Evolutionary conservation across 75 land plant genomes (phyloP).

Genomic region (Isoetes taiwanensis): DNA sequence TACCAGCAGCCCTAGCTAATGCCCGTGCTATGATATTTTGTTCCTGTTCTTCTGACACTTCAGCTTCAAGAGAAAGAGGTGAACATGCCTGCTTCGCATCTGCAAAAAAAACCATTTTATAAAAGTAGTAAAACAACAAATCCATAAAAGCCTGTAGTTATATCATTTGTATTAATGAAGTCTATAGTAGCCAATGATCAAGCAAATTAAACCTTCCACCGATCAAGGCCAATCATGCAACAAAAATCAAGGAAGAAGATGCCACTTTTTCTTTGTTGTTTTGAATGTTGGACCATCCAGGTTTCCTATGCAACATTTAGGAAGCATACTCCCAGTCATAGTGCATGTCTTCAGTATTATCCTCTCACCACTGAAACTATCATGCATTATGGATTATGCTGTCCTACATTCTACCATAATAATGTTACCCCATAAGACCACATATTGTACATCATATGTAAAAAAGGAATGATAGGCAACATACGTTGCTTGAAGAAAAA

Average conservation of each 20-base stretch:
- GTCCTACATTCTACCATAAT: neutral
- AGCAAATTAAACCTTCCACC: no score
- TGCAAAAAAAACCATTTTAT: no score
- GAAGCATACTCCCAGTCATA: no score
- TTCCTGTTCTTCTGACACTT: conserved; percentile 60
- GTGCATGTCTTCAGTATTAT: no score
- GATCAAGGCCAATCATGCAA: no score
- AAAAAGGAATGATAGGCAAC: conserved; percentile 4
- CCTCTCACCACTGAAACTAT: neutral
- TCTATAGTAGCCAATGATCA: no score
- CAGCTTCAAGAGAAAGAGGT: conserved; percentile 27
- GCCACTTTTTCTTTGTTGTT: no score
- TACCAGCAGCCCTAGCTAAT: no score
- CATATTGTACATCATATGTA: neutral
- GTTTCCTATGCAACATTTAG: neutral
- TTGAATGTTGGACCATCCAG: neutral
- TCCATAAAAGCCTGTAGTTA: no score
- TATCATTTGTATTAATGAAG: no score
- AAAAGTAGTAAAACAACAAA: no score
- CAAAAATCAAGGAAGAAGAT: no score
- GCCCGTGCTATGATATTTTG: conserved; percentile 48
- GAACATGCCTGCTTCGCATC: conserved; percentile 1
- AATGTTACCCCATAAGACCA: neutral
- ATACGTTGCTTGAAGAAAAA: conserved; percentile 68
- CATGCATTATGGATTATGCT: neutral